These are phyloP conservation scores for Excoecaria agallocha DNA, from an alignment of 345 rosid genomes.

Conservation along the genomic window DNA sequence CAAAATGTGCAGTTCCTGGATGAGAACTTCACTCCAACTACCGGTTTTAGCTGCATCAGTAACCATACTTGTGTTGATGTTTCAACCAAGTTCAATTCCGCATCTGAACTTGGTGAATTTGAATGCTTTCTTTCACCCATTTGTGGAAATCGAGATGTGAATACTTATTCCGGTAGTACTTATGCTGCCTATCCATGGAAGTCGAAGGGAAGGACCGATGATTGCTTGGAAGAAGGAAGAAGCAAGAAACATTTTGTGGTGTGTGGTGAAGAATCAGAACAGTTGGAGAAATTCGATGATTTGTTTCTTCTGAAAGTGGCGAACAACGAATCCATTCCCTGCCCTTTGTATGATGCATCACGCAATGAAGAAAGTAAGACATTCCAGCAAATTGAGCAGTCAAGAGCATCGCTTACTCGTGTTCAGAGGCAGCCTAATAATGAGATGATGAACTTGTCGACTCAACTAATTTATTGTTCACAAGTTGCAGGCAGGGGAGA, in stretches of 20 bases:
- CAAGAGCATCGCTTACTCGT: conserved; percentile 2
- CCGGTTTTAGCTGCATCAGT: not conserved
- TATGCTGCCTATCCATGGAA: not conserved
- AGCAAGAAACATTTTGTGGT: conserved; percentile 12
- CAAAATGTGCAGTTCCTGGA: not conserved
- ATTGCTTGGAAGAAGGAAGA: conserved; percentile 16
- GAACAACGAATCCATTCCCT: conserved; percentile 11
- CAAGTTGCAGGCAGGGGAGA: conserved; percentile 56
- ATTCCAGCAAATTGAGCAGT: conserved; percentile 2
- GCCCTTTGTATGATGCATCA: conserved; percentile 25
- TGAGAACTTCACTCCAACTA: not conserved
- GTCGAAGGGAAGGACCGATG: conserved; percentile 11
- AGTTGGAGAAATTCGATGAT: conserved; percentile 17
- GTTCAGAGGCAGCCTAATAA: conserved; percentile 2
- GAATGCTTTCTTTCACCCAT: not conserved
- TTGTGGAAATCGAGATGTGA: not conserved
- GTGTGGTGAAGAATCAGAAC: conserved; percentile 2
- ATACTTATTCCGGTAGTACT: too few relatives aligned
- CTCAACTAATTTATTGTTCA: conserved; percentile 52
- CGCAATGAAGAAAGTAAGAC: conserved; percentile 18
- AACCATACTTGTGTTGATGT: not conserved
- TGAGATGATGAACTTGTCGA: conserved; percentile 47
- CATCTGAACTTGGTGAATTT: not conserved
- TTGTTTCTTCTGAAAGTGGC: conserved; percentile 11
- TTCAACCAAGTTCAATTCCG: not conserved